Base-by-base conservation (phyloP, 495 filamentous ascomycete species). In the Podospora pseudocomata region DNA sequence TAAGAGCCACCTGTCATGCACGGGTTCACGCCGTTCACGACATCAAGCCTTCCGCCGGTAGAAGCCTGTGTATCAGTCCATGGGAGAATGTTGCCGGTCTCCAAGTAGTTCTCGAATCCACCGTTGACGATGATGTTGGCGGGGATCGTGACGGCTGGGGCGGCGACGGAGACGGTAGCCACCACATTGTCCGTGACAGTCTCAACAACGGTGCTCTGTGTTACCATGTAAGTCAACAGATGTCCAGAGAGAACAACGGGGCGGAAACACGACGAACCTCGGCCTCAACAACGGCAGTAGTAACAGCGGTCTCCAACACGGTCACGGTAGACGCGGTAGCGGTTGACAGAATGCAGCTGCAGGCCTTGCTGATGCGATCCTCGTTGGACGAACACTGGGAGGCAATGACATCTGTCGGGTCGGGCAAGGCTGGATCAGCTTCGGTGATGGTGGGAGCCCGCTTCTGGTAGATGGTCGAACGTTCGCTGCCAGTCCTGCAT, bases 331-430 rank as follows among this genome's bases (percentile, higher is more conserved):
- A 66, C 5, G 65, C 55, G 2, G 71, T 67, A 39, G 71, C 58
- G 27, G 66, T 60, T 2, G 70, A 64, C 49, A 74, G 60, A 66
- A 68, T 44, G 65, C 70, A 74, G 66, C 67, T 67, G 70, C 72
- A 74, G 58, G 72, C 72, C 20, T 65, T 74, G 72, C 70, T 72
- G 60, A 74, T 64, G 39, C 66, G 64, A 15, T 19, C 56, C 11
- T 61, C 58, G 60, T 60, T 64, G 60, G 66, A 61, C 3, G 32
- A 59, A 68, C 68, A 71, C 44, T 64, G 15, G 20, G 68, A 68
- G 32, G 68, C 26, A 44, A 72, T 73, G 27, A 62, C 62, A 11
- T 57, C 70, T 5, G 30, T 13, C 15, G 60, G 63, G 19, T 62
- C 63, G 5, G 59, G 26, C 30, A 58, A 64, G 20, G 60, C 63